Percentiles rank a stretch among this genome's conserved stretches.
Evolutionary conservation across 2,329 filamentous ascomycete species (phyloP).

Genomic region (Neurospora crassa): DNA sequence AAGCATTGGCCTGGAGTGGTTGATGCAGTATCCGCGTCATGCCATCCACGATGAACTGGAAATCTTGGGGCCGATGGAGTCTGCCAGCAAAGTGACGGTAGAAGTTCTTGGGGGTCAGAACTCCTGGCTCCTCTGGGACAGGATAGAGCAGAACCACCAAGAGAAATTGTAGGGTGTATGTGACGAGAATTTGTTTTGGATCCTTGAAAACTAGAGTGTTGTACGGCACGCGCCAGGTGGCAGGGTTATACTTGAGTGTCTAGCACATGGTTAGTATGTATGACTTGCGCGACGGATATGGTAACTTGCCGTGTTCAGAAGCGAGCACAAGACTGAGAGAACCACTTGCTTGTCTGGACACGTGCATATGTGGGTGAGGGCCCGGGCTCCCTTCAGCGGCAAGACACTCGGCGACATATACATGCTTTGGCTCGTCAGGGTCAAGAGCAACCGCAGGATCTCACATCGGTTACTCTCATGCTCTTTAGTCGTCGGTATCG

Average conservation of each 20-base stretch:
- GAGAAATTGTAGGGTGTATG: slow-evolving; percentile 86
- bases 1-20: slow-evolving; percentile 77
- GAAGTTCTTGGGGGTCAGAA: slow-evolving; percentile 69
- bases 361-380: slow-evolving; percentile 82
- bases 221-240: slow-evolving; percentile 87
- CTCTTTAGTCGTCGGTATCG: slow-evolving; percentile 80
- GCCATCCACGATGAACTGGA: slow-evolving; percentile 92
- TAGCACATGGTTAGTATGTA: slow-evolving; percentile 26
- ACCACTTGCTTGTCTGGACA: slow-evolving; percentile 87
- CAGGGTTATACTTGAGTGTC: slow-evolving; percentile 93
- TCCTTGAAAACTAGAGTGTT: slow-evolving; percentile 89
- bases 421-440: slow-evolving; percentile 83
- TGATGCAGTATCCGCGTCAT: slow-evolving; percentile 91
- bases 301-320: slow-evolving; percentile 75
- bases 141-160: slow-evolving; percentile 78
- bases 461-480: slow-evolving; percentile 90
- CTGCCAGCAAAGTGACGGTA: slow-evolving; percentile 89
- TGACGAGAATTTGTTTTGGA: slow-evolving; percentile 80
- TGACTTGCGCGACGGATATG: neutral
- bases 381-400: slow-evolving; percentile 71
- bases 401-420: slow-evolving; percentile 75
- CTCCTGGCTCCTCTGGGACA: slow-evolving; percentile 65
- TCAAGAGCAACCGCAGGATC: slow-evolving; percentile 75
- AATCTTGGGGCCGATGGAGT: slow-evolving; percentile 87
- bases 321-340: slow-evolving; percentile 79